Evolutionary conservation across 225 moss, liverwort and hornwort genomes (phyloP).

Genomic region (Antitrichia curtipendula): DNA sequence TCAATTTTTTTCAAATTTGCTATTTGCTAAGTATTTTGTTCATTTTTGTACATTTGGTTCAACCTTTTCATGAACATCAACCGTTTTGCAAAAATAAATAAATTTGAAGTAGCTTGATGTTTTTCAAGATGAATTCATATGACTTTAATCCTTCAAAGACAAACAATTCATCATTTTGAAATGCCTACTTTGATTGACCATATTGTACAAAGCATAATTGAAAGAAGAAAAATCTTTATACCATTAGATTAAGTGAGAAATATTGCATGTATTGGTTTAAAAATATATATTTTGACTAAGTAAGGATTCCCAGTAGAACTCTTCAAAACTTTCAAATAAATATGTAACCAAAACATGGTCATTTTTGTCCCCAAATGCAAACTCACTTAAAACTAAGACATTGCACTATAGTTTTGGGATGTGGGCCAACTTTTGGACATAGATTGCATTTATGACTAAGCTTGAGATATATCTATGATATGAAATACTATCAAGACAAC

Average conservation of each 20-base stretch:
- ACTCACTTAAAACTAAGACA: not conserved
- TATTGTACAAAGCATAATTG: not conserved
- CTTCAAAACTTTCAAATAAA: not conserved
- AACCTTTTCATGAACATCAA: not conserved
- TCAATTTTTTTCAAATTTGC: not conserved
- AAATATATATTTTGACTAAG: no score
- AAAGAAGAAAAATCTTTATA: not conserved
- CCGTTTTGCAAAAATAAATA: no score
- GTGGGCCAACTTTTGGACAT: not conserved
- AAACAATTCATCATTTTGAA: not conserved
- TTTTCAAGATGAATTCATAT: not conserved
- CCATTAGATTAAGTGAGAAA: not conserved
- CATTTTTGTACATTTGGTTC: rapidly evolving
- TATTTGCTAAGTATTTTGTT: rapidly evolving
- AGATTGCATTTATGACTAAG: not conserved
- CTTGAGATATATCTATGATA: not conserved
- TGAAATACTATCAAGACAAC: not conserved
- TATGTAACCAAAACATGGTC: not conserved
- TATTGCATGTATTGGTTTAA: not conserved
- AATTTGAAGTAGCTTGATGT: not conserved
- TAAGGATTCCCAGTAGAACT: not conserved
- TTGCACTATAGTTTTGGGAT: not conserved
- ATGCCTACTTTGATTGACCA: not conserved
- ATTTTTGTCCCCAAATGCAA: not conserved
- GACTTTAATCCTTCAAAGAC: not conserved